A percentile compares a stretch with the other conserved stretches of the same genome.
These are phyloP conservation scores for Graphiopsis chlorocephala DNA, from an alignment of 2,329 filamentous ascomycete genomes.

Conservation along the genomic window DNA sequence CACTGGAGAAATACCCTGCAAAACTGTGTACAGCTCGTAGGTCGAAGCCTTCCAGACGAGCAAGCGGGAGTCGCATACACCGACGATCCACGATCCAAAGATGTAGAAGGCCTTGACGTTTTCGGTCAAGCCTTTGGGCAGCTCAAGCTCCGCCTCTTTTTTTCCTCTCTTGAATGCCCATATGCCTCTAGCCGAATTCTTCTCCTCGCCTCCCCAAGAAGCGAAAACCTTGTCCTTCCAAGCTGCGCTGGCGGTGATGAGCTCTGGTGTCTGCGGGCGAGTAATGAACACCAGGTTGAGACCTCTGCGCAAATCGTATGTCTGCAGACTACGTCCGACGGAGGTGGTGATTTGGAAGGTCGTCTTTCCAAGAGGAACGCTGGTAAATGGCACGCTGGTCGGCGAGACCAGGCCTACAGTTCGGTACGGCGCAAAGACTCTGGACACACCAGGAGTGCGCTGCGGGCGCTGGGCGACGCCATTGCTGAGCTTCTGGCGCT, in stretches of 20 bases:
- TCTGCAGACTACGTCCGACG: constrained; percentile 84
- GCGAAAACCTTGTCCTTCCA: constrained; percentile 86
- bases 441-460: constrained; percentile 48
- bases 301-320: constrained; percentile 87
- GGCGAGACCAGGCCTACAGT: constrained; percentile 92
- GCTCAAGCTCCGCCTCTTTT: constrained; percentile 71
- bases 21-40: constrained; percentile 85
- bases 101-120: constrained; percentile 74
- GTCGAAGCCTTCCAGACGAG: constrained; percentile 86
- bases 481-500: constrained; percentile 66
- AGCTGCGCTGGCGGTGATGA: constrained; percentile 81
- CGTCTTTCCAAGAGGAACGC: constrained; percentile 83
- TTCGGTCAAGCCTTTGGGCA: constrained; percentile 64
- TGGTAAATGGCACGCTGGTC: constrained; percentile 84
- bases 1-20: constrained; percentile 59
- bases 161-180: constrained; percentile 93
- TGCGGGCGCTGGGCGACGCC: constrained; percentile 22
- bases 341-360: constrained; percentile 98
- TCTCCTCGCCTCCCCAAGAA: constrained; percentile 72
- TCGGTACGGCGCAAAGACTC: constrained; percentile 92
- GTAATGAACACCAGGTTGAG: constrained; percentile 93
- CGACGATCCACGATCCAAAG: constrained; percentile 90
- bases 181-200: constrained; percentile 61
- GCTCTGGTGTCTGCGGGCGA: constrained; percentile 78
- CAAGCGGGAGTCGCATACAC: constrained; percentile 69